Evolutionary conservation across 164 flowering plant species (phyloP), one percentile per base, ranked within the genome.

Genomic region (Stephania japonica): DNA sequence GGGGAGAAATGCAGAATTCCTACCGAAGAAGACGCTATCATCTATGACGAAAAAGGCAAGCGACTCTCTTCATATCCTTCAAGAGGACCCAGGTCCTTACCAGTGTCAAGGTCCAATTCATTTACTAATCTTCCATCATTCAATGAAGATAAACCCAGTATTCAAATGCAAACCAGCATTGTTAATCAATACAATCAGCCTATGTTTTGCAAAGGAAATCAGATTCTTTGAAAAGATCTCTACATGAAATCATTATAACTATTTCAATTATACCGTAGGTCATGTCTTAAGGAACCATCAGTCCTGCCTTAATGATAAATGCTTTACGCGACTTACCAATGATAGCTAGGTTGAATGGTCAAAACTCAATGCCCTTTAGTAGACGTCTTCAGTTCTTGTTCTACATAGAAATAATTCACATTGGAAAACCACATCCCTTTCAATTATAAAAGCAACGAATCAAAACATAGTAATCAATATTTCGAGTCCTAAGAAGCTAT

Each of bases 1-100:
- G 96, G 98, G 11, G 94, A 92, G 76, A 90, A 73, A 72, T 88
- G 93, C 70, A 84, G 73, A 74, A 85, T 87, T 3, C 86, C 89
- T 0, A 80, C 75, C 10, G 86, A 87, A 6, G 93, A 86, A 1
- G 90, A 85, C 18, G 75, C 72, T 2, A 62, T 80, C n/a, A 14
- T 86, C 11, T 83, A 77, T 13, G 88, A 88, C 23, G 85, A 76
- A 0, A 83, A 83, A 16, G 91, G 95, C 0, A 78, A 44, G 81
- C 9, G 77, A 49, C 47, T 88, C 12, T 44, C 85, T 7, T 68
- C 89, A 0, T 82, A 75, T 53, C 72, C 72, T 5, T 18, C 79
- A 0, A 73, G 77, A 75, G 71, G 64, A 21, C 84, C 84, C 3
- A 75, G 81, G 53, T 82, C 84, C 1, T 66, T 82, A 27, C 82